A percentile compares a stretch with the other conserved stretches of the same genome.
phyloP scores from a whole-genome alignment of 305 asterid genomes.

The Solanum hybrid region DNA sequence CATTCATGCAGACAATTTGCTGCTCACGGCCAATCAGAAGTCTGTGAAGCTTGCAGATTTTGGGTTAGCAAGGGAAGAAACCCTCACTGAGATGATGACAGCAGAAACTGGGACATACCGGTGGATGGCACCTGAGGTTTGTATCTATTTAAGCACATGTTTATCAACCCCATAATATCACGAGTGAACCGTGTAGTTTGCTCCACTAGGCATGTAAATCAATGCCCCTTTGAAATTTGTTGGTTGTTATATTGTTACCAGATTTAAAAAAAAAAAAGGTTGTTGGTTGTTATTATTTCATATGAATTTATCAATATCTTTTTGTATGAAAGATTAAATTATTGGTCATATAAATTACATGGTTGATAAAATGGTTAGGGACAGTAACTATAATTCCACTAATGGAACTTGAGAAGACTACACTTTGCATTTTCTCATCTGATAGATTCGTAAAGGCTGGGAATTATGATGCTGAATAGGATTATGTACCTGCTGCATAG shows the following conservation, averaged over 20 bases:
- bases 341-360: not conserved
- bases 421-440: not conserved
- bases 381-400: not conserved
- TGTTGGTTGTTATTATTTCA: not conserved
- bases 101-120: constrained; percentile 98
- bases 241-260: not conserved
- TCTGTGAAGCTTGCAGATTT: constrained; percentile 96
- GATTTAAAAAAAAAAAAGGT: not conserved
- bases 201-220: not conserved
- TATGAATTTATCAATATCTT: not conserved
- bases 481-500: not conserved
- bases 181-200: not conserved
- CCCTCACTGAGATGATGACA: constrained; percentile 97
- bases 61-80: constrained; percentile 95
- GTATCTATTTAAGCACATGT: constrained; percentile 4
- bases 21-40: constrained; percentile 80
- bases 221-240: not conserved
- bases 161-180: not conserved
- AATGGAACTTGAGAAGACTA: not conserved
- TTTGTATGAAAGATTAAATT: not conserved
- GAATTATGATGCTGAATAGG: not conserved
- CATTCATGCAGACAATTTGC: constrained; percentile 72
- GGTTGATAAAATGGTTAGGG: not conserved
- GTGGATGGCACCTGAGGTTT: constrained; percentile 99
- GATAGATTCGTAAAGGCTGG: not conserved